Base-by-base conservation (phyloP, 805 yeast species). In the Zygosaccharomyces kombuchaensis region DNA sequence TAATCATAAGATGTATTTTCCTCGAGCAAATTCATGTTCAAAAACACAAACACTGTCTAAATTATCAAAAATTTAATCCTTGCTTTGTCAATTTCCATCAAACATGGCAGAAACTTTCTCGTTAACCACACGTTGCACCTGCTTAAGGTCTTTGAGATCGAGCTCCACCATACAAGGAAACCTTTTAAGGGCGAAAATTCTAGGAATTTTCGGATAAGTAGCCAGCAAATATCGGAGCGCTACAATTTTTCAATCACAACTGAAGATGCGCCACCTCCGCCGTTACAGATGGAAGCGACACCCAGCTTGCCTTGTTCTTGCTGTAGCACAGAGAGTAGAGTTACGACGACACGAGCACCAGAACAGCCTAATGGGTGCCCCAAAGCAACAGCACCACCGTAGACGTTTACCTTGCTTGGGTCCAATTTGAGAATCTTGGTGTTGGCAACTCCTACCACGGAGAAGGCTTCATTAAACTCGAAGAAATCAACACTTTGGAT, bases 241-340 rank as follows among this genome's bases (percentile, higher is more conserved):
- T 67, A 76, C 36, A 80, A 61, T 59, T 74, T 80, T 74, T 90
- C 96, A 59, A 93, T 78, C 51, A 93, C 87, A 60, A 93, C 74
- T 21, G 98, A 83, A 46, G 96, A 84, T 40, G 97, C 98, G 66
- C 99, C 99, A 67, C 99, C 99, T 62, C 99, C 99, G 75, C 99
- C 99, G 70, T 93, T 93, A 78, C 99, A 93, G 65, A 93, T 84
- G 68, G 88, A 96, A 60, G 96, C 97, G 56, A 81, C 88, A 67
- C 99, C 99, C 57, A 82, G 68, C 72, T 84, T 87, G 58, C 91
- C 95, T 45, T 70, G 70, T 75, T 93, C 98, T 73, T 91, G 96
- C 31, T 69, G 55, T 63, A 93, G 78, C 13, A 90, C 89, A 40
- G 88, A 78, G 48, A 81, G 60, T 68, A 93, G 77, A 23, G 99